Conservation (phyloP, 2,329 filamentous ascomycete species). For the Metarhizium album region DNA sequence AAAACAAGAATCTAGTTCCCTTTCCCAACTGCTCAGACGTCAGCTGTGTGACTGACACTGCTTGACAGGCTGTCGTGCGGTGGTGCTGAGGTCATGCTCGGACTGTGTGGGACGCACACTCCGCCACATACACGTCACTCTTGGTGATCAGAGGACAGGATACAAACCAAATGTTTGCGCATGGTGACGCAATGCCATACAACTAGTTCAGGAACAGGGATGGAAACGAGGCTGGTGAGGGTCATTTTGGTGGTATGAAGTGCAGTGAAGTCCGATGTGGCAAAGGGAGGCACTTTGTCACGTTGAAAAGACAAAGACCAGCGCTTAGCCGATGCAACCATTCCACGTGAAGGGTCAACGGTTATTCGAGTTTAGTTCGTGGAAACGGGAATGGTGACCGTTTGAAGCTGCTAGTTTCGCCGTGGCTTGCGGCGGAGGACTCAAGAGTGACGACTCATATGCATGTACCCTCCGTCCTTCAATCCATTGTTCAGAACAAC, state of each 20-base stretch:
- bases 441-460: too few species aligned
- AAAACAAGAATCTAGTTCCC: not conserved
- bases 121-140: not conserved
- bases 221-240: not conserved
- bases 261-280: too few species aligned
- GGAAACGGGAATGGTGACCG: not conserved
- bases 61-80: not conserved
- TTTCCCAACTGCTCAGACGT: not conserved
- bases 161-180: not conserved
- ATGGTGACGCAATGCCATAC: not conserved
- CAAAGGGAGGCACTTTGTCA: too few species aligned
- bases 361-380: not conserved
- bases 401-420: not conserved
- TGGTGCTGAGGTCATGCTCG: not conserved
- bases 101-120: not conserved
- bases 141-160: not conserved
- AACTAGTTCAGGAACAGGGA: not conserved
- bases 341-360: not conserved
- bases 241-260: not conserved
- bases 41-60: not conserved
- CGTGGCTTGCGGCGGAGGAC: not conserved
- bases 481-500: too few species aligned
- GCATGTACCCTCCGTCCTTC: too few species aligned
- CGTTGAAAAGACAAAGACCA: not conserved
- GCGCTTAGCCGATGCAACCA: not conserved